Conservation (phyloP, 140 eudicot species). For the Cichorium intybus region DNA sequence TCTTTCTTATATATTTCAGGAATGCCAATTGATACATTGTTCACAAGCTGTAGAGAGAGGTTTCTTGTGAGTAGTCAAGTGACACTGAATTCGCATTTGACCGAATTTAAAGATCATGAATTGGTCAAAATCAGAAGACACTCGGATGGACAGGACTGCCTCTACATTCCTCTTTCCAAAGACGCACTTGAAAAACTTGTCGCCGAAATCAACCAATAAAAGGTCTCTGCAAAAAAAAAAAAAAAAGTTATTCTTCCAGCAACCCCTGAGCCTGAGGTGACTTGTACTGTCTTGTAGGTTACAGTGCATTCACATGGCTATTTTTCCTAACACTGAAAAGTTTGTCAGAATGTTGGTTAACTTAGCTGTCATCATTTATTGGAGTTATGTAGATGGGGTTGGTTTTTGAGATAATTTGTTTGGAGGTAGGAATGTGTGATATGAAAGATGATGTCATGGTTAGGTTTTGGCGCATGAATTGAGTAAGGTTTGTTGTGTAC, state of each 20-base stretch:
- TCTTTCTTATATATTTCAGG: conserved; percentile 44
- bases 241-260: background rate
- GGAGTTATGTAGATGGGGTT: background rate
- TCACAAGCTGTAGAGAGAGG: conserved; percentile 79
- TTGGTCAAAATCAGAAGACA: conserved; percentile 79
- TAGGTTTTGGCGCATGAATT: conserved; percentile 9
- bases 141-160: conserved; percentile 89
- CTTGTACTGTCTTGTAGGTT: background rate
- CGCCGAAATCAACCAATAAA: conserved; percentile 58
- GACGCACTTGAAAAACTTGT: conserved; percentile 83
- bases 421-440: conserved; percentile 4
- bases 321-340: background rate
- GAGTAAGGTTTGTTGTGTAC: conserved; percentile 1
- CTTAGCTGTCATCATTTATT: background rate
- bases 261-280: background rate
- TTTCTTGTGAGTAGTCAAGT: conserved; percentile 89
- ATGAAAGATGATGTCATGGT: conserved; percentile 6
- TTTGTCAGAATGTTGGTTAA: background rate
- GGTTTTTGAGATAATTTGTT: conserved; percentile 7
- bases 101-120: conserved; percentile 93
- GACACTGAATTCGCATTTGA: conserved; percentile 89
- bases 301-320: background rate
- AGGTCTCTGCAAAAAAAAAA: background rate
- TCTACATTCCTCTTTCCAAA: conserved; percentile 68
- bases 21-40: conserved; percentile 68